phyloP scores from a whole-genome alignment of 805 yeast species.

The Yarrowia sp. region DNA sequence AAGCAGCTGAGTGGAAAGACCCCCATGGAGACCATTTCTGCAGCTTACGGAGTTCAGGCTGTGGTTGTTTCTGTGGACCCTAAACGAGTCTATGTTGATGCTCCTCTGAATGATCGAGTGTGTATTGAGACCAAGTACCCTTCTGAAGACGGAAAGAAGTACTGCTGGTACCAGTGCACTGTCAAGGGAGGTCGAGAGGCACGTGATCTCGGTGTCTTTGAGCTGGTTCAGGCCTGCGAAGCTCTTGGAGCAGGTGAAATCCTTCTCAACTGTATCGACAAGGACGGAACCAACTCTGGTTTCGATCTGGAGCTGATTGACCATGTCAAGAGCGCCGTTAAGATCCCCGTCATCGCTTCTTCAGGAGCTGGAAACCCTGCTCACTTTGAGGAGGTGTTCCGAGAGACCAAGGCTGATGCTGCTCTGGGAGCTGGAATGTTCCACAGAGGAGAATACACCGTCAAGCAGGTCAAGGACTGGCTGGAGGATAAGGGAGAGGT shows the following conservation, averaged over 20 bases:
- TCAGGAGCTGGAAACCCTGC: slow-evolving; percentile 95
- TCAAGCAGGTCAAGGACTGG: slow-evolving; percentile 72
- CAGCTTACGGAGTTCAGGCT: slow-evolving; percentile 93
- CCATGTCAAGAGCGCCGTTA: slow-evolving; percentile 72
- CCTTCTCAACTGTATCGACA: slow-evolving; percentile 88
- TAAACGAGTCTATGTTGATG: slow-evolving; percentile 71
- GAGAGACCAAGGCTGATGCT: slow-evolving; percentile 82
- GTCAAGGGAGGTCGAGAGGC: slow-evolving; percentile 94
- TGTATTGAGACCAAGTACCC: slow-evolving; percentile 60
- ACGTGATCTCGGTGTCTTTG: slow-evolving; percentile 86
- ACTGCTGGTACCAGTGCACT: slow-evolving; percentile 93
- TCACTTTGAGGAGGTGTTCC: slow-evolving; percentile 87
- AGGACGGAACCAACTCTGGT: slow-evolving; percentile 95
- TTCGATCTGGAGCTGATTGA: slow-evolving; percentile 81
- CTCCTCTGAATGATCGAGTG: slow-evolving; percentile 53
- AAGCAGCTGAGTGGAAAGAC: slow-evolving; percentile 64
- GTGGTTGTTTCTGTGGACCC: slow-evolving; percentile 99
- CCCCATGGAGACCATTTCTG: slow-evolving; percentile 91
- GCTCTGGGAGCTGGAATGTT: slow-evolving; percentile 99
- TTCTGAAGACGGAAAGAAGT: slow-evolving; percentile 87
- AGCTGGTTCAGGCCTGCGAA: slow-evolving; percentile 84
- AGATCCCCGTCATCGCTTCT: slow-evolving; percentile 93
- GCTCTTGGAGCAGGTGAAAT: slow-evolving; percentile 96
- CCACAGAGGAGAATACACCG: slow-evolving; percentile 92
- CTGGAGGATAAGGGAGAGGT: slow-evolving; percentile 59